phyloP scores from a whole-genome alignment of 2,329 filamentous ascomycete species.

The Neofusicoccum parvum region DNA sequence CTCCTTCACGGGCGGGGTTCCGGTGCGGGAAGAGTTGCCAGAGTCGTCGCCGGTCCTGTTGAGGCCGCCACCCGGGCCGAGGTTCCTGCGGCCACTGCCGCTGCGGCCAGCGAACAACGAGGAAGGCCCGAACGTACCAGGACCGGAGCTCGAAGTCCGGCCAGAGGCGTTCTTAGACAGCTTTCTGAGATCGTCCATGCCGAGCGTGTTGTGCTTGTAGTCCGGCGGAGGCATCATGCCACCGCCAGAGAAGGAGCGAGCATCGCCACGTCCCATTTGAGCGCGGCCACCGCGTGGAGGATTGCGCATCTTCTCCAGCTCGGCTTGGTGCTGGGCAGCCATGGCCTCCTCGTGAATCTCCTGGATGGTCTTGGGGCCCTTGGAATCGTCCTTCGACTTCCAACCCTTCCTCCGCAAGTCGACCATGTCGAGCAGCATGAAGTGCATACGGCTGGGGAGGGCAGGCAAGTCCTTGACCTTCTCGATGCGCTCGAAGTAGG shows the following conservation, averaged over 20 bases:
- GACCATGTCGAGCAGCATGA: conserved; percentile 95
- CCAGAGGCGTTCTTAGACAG: conserved; percentile 64
- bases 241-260: conserved; percentile 75
- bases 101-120: conserved; percentile 88
- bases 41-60: conserved; percentile 81
- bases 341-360: conserved; percentile 85
- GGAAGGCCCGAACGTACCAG: conserved; percentile 71
- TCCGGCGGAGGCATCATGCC: conserved; percentile 71
- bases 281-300: conserved; percentile 68
- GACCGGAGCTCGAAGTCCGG: conserved; percentile 61
- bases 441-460: conserved; percentile 83
- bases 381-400: conserved; percentile 85
- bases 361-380: conserved; percentile 94
- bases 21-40: conserved; percentile 82
- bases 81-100: conserved; percentile 78
- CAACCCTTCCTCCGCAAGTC: conserved; percentile 79
- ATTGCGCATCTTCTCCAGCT: conserved; percentile 61
- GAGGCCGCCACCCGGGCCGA: conserved; percentile 70
- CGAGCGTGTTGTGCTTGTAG: conserved; percentile 76
- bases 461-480: conserved; percentile 74
- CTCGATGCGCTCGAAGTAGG: conserved; percentile 89
- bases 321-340: conserved; percentile 78
- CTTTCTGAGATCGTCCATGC: conserved; percentile 86
- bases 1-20: conserved; percentile 74
- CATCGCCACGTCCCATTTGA: conserved; percentile 80